phyloP scores from a whole-genome alignment of 257 asterid genomes.

The Solanum virginianum region DNA sequence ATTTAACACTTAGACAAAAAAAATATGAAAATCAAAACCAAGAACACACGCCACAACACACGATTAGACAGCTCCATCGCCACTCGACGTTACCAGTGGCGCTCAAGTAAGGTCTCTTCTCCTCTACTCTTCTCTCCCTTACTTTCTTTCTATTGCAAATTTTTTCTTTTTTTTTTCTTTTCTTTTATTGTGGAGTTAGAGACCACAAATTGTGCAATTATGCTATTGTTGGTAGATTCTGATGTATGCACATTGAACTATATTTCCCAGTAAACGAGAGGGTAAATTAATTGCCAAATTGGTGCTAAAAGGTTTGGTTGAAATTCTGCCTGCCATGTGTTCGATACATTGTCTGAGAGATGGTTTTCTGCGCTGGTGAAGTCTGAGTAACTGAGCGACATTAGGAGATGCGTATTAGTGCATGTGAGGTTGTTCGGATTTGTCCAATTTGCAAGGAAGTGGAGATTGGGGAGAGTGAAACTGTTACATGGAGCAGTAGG shows the following conservation, averaged over 20 bases:
- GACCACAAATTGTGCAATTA: neutral
- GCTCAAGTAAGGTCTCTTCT: neutral
- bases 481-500: neutral
- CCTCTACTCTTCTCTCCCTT: neutral
- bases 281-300: too few relatives aligned
- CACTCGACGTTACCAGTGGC: neutral
- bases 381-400: neutral
- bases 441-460: neutral
- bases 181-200: neutral
- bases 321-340: neutral
- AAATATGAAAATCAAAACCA: too few relatives aligned
- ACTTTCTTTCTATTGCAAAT: neutral
- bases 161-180: neutral
- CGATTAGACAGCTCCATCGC: neutral
- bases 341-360: neutral
- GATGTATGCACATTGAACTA: neutral
- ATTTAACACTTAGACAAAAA: too few relatives aligned
- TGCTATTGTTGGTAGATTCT: too few relatives aligned
- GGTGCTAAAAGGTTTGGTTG: neutral
- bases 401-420: neutral
- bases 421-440: neutral
- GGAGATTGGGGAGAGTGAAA: neutral
- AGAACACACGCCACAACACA: neutral
- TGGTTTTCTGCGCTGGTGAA: fast-evolving
- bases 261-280: neutral